Percentiles rank a stretch among this genome's conserved stretches.
phyloP scores from a whole-genome alignment of 192 early-diverging fungal species.

The Podila epigama region DNA sequence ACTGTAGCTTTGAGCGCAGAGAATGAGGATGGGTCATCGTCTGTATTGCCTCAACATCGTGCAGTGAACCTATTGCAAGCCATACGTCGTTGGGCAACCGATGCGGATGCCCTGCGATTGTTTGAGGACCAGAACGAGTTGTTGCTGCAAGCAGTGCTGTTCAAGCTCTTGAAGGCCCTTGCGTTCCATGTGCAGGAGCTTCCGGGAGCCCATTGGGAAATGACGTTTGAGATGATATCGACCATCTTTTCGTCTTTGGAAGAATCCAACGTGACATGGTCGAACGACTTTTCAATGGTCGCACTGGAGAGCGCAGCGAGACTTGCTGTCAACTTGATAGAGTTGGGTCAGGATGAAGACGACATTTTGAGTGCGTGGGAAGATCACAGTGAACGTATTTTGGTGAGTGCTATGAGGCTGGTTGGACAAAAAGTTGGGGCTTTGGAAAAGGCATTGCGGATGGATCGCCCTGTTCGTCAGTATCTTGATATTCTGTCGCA shows the following conservation, averaged over 20 bases:
- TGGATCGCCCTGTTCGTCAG: constrained; percentile 46
- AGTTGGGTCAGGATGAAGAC: constrained; percentile 34
- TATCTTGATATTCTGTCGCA: constrained; percentile 23
- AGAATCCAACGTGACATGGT: neutral
- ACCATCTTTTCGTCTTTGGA: constrained; percentile 12
- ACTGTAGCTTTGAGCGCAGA: constrained; percentile 3
- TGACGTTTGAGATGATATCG: constrained; percentile 31
- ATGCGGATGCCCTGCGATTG: constrained; percentile 4
- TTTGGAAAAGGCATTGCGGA: neutral
- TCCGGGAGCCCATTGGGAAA: constrained; percentile 56
- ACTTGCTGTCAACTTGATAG: constrained; percentile 23
- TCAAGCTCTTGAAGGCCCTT: constrained; percentile 44
- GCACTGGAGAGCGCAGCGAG: constrained; percentile 21
- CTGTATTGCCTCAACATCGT: constrained; percentile 49
- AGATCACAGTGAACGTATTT: constrained; percentile 29
- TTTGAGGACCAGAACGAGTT: constrained; percentile 23
- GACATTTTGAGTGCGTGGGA: constrained; percentile 45
- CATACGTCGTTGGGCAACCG: constrained; percentile 48
- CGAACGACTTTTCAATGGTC: neutral
- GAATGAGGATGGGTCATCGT: neutral
- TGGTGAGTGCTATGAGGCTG: constrained; percentile 23
- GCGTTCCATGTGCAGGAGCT: constrained; percentile 52
- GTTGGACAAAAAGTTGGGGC: constrained; percentile 14
- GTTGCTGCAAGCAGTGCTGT: constrained; percentile 22
- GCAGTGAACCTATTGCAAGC: constrained; percentile 50